Percentiles rank a stretch among this genome's conserved stretches.
phyloP scores from a whole-genome alignment of 257 asterid species.

The Solanum sparsipilum region DNA sequence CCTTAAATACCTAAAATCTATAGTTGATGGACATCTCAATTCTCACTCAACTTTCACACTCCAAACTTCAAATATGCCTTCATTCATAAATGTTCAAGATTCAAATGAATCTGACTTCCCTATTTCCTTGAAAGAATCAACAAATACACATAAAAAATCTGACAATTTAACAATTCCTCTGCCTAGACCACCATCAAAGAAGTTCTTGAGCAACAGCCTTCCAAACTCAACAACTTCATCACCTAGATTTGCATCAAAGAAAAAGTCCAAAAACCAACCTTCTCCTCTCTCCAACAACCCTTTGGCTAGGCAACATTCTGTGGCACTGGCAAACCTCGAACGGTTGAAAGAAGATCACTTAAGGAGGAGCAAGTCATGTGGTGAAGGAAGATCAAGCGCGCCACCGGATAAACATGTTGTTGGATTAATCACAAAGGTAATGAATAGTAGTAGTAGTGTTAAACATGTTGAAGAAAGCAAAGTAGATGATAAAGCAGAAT shows the following conservation, averaged over 20 bases:
- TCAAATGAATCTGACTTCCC: not conserved
- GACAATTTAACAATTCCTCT: slow-evolving; percentile 7
- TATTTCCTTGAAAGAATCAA: not conserved
- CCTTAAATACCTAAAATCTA: not conserved
- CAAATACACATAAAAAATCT: not conserved
- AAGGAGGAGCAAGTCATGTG: slow-evolving; percentile 69
- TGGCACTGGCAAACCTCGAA: slow-evolving; percentile 63
- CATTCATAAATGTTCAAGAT: not conserved
- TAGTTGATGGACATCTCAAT: not conserved
- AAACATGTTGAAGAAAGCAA: not conserved
- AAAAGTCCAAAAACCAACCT: slow-evolving; percentile 3
- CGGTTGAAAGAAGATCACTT: slow-evolving; percentile 42
- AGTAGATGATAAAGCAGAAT: slow-evolving; percentile 5
- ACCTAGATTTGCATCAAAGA: slow-evolving; percentile 26
- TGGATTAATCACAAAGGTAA: slow-evolving; percentile 23
- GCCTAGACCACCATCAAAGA: slow-evolving; percentile 17
- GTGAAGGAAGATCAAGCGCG: slow-evolving; percentile 42
- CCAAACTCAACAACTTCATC: slow-evolving; percentile 48
- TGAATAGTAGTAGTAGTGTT: not conserved
- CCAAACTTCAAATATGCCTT: not conserved
- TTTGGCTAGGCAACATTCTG: slow-evolving; percentile 47
- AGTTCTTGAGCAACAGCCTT: slow-evolving; percentile 49
- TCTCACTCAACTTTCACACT: not conserved
- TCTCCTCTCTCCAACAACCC: slow-evolving; percentile 11
- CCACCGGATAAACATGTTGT: slow-evolving; percentile 49